A percentile compares a stretch with the other conserved stretches of the same genome.
Evolutionary conservation across 2,329 filamentous ascomycete genomes (phyloP).

Genomic region (Epichloe elymi): DNA sequence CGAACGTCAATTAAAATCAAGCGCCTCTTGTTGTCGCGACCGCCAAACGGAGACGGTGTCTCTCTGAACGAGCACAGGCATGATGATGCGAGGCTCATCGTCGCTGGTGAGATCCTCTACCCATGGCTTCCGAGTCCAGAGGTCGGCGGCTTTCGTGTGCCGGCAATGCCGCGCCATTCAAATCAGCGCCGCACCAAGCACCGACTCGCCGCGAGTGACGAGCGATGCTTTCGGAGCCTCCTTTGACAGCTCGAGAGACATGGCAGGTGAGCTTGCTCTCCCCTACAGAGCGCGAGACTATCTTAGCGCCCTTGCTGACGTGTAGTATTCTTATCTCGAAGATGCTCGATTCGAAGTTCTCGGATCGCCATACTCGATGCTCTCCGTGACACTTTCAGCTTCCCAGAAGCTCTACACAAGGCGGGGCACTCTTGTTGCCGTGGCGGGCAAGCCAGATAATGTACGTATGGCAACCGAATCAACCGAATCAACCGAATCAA

Average conservation of each 20-base stretch:
- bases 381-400: slow-evolving; percentile 84
- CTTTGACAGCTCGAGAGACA: slow-evolving; percentile 30
- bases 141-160: slow-evolving; percentile 28
- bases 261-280: slow-evolving; percentile 30
- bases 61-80: background rate
- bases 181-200: slow-evolving; percentile 48
- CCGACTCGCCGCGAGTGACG: slow-evolving; percentile 35
- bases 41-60: too few relatives aligned
- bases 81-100: slow-evolving; percentile 30
- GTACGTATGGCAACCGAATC: slow-evolving; percentile 48
- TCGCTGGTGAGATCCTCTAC: slow-evolving; percentile 24
- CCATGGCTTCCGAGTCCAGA: slow-evolving; percentile 17
- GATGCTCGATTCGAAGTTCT: slow-evolving; percentile 93
- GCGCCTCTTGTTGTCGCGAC: background rate
- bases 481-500: too few relatives aligned
- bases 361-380: slow-evolving; percentile 80
- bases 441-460: slow-evolving; percentile 85
- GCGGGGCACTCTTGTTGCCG: slow-evolving; percentile 77
- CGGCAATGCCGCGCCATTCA: slow-evolving; percentile 47
- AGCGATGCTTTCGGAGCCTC: slow-evolving; percentile 44
- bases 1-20: background rate
- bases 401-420: slow-evolving; percentile 90
- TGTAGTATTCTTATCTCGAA: slow-evolving; percentile 22
- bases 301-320: background rate
- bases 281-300: background rate